These are phyloP conservation scores for Amauroascus niger DNA, from an alignment of 2,329 filamentous ascomycete species.

Conservation along the genomic window DNA sequence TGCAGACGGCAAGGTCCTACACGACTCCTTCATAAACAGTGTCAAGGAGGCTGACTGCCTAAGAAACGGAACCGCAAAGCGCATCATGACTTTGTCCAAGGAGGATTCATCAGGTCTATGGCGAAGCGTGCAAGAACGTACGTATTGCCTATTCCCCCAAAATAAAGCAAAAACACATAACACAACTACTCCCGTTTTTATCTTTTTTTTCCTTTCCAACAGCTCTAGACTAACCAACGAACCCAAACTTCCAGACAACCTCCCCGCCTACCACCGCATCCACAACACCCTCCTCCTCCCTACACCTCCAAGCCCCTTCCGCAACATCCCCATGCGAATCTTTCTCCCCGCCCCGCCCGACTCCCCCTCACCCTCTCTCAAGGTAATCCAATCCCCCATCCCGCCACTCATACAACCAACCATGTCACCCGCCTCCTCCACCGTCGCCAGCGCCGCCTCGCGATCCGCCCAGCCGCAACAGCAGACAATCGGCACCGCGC, in stretches of 20 bases:
- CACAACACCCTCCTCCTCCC: slow-evolving; percentile 65
- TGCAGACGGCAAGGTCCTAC: slow-evolving; percentile 45
- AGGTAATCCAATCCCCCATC: slow-evolving; percentile 66
- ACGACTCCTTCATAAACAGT: slow-evolving; percentile 58
- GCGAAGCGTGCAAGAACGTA: slow-evolving; percentile 66
- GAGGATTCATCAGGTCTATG: slow-evolving; percentile 74
- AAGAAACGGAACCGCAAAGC: slow-evolving; percentile 76
- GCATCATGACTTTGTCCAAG: slow-evolving; percentile 81
- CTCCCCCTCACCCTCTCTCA: slow-evolving; percentile 42
- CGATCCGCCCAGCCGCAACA: slow-evolving; percentile 34
- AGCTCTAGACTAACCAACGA: background rate
- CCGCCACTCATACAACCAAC: slow-evolving; percentile 38
- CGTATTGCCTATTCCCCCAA: slow-evolving; percentile 20
- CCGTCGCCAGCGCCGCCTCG: slow-evolving; percentile 18
- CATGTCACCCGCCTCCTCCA: slow-evolving; percentile 16
- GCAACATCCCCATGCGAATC: slow-evolving; percentile 75
- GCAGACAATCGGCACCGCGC: slow-evolving; percentile 65
- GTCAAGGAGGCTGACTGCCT: slow-evolving; percentile 79
- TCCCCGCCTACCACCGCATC: slow-evolving; percentile 60
- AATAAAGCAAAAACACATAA: background rate
- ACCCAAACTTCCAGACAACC: slow-evolving; percentile 51
- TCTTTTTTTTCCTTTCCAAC: background rate
- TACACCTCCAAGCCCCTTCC: slow-evolving; percentile 58
- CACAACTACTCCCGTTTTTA: too few relatives aligned
- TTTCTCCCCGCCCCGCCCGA: slow-evolving; percentile 66